phyloP scores from a whole-genome alignment of 2,329 filamentous ascomycete genomes.

The Xylaria sp. region DNA sequence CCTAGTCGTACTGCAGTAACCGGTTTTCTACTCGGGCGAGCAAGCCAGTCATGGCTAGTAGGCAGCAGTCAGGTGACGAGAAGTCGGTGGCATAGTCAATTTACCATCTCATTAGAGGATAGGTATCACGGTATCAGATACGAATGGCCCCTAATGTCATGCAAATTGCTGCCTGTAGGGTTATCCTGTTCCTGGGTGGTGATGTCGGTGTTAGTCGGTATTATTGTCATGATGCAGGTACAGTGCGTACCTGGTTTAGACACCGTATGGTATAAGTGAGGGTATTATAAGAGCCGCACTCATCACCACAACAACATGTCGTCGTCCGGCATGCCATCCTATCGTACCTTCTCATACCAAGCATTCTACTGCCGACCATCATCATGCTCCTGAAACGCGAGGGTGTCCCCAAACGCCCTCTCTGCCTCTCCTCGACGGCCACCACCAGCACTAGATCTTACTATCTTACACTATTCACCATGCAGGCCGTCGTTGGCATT shows the following conservation, averaged over 20 bases:
- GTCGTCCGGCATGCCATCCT: constrained; percentile 12
- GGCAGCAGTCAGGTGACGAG: no score
- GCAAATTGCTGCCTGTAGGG: no score
- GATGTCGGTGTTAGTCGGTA: no score
- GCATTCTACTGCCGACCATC: background rate
- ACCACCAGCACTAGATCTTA: constrained; percentile 9
- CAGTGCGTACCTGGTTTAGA: background rate
- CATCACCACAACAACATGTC: background rate
- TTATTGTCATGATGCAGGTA: background rate
- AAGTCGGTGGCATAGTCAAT: no score
- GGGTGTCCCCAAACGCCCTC: background rate
- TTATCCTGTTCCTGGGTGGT: no score
- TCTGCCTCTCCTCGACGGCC: background rate
- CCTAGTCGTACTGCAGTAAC: no score
- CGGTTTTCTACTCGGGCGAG: no score
- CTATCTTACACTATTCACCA: background rate
- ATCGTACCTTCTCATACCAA: constrained; percentile 1
- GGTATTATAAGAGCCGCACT: background rate
- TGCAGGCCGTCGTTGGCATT: background rate
- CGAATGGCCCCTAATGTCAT: no score
- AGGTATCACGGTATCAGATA: no score
- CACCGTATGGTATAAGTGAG: no score
- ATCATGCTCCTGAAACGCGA: background rate
- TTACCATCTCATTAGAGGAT: no score
- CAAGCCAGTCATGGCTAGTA: no score